Evolutionary conservation across 176 grass and related monocot species (phyloP).

Genomic region (Ananas comosus): DNA sequence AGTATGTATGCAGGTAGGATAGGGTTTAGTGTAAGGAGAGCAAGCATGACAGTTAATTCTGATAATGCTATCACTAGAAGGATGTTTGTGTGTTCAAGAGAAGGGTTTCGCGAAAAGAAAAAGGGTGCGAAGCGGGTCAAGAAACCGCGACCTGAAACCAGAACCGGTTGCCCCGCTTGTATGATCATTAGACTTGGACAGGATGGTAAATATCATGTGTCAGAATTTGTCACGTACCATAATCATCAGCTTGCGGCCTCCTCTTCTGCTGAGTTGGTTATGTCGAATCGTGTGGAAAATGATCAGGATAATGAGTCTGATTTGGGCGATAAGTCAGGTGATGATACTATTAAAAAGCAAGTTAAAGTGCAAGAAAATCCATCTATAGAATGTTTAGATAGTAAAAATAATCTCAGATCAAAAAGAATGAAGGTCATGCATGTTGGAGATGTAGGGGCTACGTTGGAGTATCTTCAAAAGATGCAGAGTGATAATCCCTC

Average conservation of each 20-base stretch:
- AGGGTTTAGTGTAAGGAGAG: slow-evolving; percentile 77
- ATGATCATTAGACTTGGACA: slow-evolving; percentile 67
- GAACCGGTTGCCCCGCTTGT: slow-evolving; percentile 85
- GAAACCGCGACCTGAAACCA: slow-evolving; percentile 77
- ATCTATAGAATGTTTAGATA: slow-evolving; percentile 24
- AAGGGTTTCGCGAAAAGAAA: slow-evolving; percentile 93
- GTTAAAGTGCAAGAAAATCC: slow-evolving; percentile 14
- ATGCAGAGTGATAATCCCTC: slow-evolving; percentile 73
- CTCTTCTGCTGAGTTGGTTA: slow-evolving; percentile 45
- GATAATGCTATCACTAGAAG: slow-evolving; percentile 85
- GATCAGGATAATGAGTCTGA: slow-evolving; percentile 36
- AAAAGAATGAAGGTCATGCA: slow-evolving; percentile 32
- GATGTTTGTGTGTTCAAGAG: slow-evolving; percentile 96
- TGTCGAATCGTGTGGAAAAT: slow-evolving; percentile 38
- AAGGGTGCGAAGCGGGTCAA: slow-evolving; percentile 75
- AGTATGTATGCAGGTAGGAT: slow-evolving; percentile 77
- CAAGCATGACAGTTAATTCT: slow-evolving; percentile 76
- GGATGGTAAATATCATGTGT: slow-evolving; percentile 70
- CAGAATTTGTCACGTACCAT: slow-evolving; percentile 81
- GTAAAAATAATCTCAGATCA: slow-evolving; percentile 37
- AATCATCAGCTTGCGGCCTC: slow-evolving; percentile 64
- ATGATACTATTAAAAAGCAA: slow-evolving; percentile 28
- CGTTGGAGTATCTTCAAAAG: slow-evolving; percentile 75
- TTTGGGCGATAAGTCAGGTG: slow-evolving; percentile 30
- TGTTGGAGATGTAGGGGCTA: slow-evolving; percentile 57